Base-by-base conservation (phyloP, 345 rosid genomes). In the Dipteronia dyeriana region DNA sequence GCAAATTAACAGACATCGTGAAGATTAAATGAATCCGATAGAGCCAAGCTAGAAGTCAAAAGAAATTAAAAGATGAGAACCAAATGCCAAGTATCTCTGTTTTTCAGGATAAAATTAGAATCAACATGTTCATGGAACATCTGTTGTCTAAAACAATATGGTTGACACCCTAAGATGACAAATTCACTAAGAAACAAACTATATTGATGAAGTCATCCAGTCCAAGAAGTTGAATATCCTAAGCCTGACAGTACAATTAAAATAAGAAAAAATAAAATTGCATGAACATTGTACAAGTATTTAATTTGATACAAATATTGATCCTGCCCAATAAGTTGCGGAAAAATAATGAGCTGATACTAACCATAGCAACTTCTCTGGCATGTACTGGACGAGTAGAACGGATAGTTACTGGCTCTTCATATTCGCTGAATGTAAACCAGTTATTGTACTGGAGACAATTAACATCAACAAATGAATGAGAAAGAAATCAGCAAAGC, bases 401-500 rank as follows among this genome's bases (percentile, higher is more conserved):
- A 70, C 89, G 93, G 60, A 88, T 79, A 62, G 93, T 87, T 54
- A 88, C 87, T 34, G 98, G 91, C 87, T 94, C 99, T 80, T 92
- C 97, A 77, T 88, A 91, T 86, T 91, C 93, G 38, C 98, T 96
- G 90, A 96, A 96, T 25, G 98, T 91, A 82, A 96, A 96, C 99
- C 99, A 96, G 76, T 76, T 96, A 74, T 91, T 92, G 71, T 94
- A 96, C 99, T 94, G 94, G 68, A 84, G 51, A 77, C 73, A 76
- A 74, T 66, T 8, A 71, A 80, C 25, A 68, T 23, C 26, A 83
- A 83, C 56, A 78, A 78, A 76, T 75, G 61, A 83, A 22, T 54
- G 45, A 70, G 71, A 75, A 17, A 79, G 5, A 75, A 41, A 45
- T 3, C 25, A 56, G 20, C 45, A 66, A 22, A 59, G 25, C 45